Evolutionary conservation across 352 stramenopile genomes (phyloP).

Genomic region (Globisporangium sylvaticum): DNA sequence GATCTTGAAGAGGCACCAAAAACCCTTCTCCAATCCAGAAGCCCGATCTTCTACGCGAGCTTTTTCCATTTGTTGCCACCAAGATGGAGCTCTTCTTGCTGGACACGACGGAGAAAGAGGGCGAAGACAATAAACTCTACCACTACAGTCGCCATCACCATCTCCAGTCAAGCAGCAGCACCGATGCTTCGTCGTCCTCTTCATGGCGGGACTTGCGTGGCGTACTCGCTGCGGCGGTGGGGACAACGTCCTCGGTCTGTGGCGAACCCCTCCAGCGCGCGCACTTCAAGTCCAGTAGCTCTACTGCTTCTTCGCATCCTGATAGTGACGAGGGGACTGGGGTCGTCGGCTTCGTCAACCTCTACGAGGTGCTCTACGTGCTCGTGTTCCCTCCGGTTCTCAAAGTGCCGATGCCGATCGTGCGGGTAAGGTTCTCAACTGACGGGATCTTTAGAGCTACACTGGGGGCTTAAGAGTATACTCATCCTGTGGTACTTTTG

Average conservation of each 20-base stretch:
- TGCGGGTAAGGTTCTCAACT: constrained; percentile 14
- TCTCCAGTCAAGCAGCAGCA: not conserved
- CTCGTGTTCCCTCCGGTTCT: constrained; percentile 30
- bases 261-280: constrained; percentile 36
- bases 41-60: too few relatives aligned
- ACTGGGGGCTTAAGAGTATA: too few relatives aligned
- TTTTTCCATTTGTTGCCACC: not conserved
- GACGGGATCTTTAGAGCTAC: too few relatives aligned
- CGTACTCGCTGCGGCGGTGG: constrained; percentile 54
- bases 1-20: constrained; percentile 11
- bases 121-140: constrained; percentile 64
- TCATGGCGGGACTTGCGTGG: constrained; percentile 45
- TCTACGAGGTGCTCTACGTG: constrained; percentile 55
- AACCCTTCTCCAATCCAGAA: too few relatives aligned
- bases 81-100: constrained; percentile 56
- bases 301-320: not conserved
- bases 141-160: constrained; percentile 20
- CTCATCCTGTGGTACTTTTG: constrained; percentile 1
- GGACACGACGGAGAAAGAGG: constrained; percentile 62
- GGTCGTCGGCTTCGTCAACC: constrained; percentile 41
- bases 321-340: constrained; percentile 2
- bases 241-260: constrained; percentile 42
- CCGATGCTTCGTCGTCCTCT: not conserved
- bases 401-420: constrained; percentile 15
- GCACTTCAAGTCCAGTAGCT: constrained; percentile 21